A percentile compares a stretch with the other conserved stretches of the same genome.
Conservation (phyloP, 1,139 yeast species). For the Geotrichum phurueaensis region DNA sequence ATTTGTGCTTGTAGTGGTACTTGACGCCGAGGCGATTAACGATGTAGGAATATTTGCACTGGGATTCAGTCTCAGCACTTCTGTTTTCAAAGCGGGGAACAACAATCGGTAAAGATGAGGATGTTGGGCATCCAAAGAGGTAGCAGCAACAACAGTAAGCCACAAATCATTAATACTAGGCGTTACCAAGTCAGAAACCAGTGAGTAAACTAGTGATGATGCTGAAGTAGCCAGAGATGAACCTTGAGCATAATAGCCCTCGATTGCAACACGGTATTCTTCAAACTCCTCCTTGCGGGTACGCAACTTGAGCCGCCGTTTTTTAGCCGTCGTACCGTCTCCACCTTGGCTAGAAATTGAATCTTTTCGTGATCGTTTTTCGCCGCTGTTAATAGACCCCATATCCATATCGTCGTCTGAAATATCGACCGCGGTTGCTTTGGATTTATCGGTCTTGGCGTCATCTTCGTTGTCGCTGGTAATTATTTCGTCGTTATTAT, state of each 20-base stretch:
- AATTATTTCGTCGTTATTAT: conserved; percentile 12
- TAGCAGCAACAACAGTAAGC: conserved; percentile 84
- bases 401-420: conserved; percentile 13
- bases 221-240: conserved; percentile 70
- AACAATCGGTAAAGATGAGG: conserved; percentile 72
- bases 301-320: conserved; percentile 6
- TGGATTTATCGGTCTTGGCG: conserved; percentile 1
- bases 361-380: conserved; percentile 10
- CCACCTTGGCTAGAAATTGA: neutral
- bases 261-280: conserved; percentile 51
- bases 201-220: conserved; percentile 72
- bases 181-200: conserved; percentile 74
- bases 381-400: conserved; percentile 5
- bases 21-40: conserved; percentile 47
- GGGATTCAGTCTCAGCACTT: conserved; percentile 65
- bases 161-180: conserved; percentile 67
- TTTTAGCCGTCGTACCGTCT: neutral
- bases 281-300: conserved; percentile 20
- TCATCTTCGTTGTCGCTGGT: conserved; percentile 13
- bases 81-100: conserved; percentile 73
- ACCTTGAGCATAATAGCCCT: conserved; percentile 75
- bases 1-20: conserved; percentile 43
- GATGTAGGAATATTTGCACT: conserved; percentile 54
- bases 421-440: neutral
- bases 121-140: conserved; percentile 68